phyloP scores from a whole-genome alignment of 169 alveolate genomes.

The Eimeria falciformis region DNA sequence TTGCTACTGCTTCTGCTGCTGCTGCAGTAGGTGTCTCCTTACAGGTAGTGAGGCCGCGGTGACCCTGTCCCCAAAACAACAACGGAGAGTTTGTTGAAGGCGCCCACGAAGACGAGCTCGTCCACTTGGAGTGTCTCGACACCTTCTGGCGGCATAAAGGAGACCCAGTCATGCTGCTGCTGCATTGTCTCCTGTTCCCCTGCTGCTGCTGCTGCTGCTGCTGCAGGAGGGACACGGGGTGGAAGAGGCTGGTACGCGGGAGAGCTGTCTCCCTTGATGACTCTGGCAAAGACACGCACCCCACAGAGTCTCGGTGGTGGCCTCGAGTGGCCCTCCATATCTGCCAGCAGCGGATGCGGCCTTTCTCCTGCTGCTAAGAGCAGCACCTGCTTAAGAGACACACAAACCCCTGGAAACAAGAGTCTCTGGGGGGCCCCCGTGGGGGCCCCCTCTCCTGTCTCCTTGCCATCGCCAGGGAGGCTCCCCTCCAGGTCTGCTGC shows the following conservation, averaged over 20 bases:
- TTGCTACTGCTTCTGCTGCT: neutral
- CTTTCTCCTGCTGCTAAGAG: slow-evolving; percentile 49
- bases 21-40: neutral
- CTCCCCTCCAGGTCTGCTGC: slow-evolving; percentile 1
- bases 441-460: neutral
- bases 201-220: slow-evolving; percentile 36
- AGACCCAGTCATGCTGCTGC: slow-evolving; percentile 57
- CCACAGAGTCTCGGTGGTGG: slow-evolving; percentile 8
- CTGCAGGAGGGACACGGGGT: neutral
- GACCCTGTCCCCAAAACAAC: slow-evolving; percentile 15
- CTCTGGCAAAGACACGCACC: neutral
- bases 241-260: neutral
- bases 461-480: neutral
- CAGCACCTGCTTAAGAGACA: slow-evolving; percentile 49
- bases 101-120: neutral
- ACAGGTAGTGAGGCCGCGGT: neutral
- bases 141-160: slow-evolving; percentile 31
- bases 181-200: slow-evolving; percentile 22
- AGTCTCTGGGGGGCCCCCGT: slow-evolving; percentile 42
- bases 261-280: neutral
- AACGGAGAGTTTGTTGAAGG: neutral
- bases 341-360: slow-evolving; percentile 22
- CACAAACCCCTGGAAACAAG: slow-evolving; percentile 9
- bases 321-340: neutral
- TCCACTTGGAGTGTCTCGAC: neutral